These are phyloP conservation scores for Neonothopanus nambi DNA, from an alignment of 1,284 basidiomycete genomes.

Conservation along the genomic window DNA sequence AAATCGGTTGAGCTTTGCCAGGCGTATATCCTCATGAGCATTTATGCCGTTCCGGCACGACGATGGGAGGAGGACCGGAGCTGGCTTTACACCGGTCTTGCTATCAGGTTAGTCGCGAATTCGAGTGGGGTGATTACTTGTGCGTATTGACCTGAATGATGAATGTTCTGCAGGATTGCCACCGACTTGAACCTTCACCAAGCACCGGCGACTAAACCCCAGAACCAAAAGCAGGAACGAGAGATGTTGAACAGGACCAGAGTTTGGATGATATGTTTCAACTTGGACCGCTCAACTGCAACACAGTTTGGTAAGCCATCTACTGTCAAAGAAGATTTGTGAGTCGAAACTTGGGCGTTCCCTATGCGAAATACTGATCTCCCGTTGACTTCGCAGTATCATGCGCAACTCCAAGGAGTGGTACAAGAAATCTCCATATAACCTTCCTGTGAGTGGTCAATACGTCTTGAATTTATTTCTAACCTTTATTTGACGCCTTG, in stretches of 20 bases:
- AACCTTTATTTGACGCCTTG: slow-evolving; percentile 4
- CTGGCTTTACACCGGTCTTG: slow-evolving; percentile 81
- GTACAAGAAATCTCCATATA: slow-evolving; percentile 70
- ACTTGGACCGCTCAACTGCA: slow-evolving; percentile 78
- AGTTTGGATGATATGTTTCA: slow-evolving; percentile 87
- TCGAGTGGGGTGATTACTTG: not conserved
- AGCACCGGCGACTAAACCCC: slow-evolving; percentile 55
- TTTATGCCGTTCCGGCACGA: slow-evolving; percentile 75
- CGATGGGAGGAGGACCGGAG: slow-evolving; percentile 83
- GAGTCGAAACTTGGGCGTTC: slow-evolving; percentile 27
- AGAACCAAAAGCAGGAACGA: slow-evolving; percentile 68
- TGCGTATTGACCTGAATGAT: not conserved
- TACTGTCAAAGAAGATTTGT: slow-evolving; percentile 85
- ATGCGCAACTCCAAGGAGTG: slow-evolving; percentile 74
- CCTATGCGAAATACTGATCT: slow-evolving; percentile 6
- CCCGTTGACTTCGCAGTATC: slow-evolving; percentile 54
- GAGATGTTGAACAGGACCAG: slow-evolving; percentile 81
- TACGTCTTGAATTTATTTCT: not conserved
- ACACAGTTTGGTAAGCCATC: slow-evolving; percentile 88
- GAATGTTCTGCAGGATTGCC: slow-evolving; percentile 65
- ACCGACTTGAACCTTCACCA: slow-evolving; percentile 86
- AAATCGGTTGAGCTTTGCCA: slow-evolving; percentile 79
- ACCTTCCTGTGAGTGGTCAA: slow-evolving; percentile 47
- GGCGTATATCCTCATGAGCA: slow-evolving; percentile 78
- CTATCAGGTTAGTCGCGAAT: slow-evolving; percentile 61